These are phyloP conservation scores for Penicillium digitatum DNA, from an alignment of 2,329 filamentous ascomycete genomes.

Conservation along the genomic window DNA sequence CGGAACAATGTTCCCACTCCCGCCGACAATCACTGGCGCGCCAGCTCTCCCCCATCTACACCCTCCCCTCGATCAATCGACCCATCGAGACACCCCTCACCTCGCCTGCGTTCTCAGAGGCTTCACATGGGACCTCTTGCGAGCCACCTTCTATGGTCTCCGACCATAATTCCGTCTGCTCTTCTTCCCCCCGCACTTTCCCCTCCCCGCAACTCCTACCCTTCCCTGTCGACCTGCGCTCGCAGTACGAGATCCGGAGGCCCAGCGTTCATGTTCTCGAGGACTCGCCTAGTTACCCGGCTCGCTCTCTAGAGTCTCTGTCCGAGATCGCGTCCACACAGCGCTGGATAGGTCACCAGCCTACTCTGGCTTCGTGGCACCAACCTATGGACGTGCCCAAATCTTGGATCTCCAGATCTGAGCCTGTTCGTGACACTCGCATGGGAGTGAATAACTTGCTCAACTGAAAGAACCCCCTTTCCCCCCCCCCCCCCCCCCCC, in stretches of 20 bases:
- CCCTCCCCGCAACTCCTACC: slow-evolving; percentile 42
- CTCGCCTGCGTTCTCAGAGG: slow-evolving; percentile 62
- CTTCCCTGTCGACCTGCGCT: slow-evolving; percentile 45
- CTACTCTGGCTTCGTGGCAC: slow-evolving; percentile 26
- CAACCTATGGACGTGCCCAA: slow-evolving; percentile 29
- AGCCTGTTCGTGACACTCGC: slow-evolving; percentile 35
- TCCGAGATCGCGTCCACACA: slow-evolving; percentile 25
- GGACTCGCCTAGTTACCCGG: slow-evolving; percentile 23
- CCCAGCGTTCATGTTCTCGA: slow-evolving; percentile 29
- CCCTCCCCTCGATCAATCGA: slow-evolving; percentile 37
- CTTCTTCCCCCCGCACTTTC: slow-evolving; percentile 53
- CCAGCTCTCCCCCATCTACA: slow-evolving; percentile 39
- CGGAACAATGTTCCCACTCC: slow-evolving; percentile 17
- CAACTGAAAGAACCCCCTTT: too few relatives aligned
- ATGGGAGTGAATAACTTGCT: slow-evolving; percentile 41
- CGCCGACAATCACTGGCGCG: slow-evolving; percentile 28
- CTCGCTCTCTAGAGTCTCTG: slow-evolving; percentile 22
- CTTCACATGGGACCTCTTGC: slow-evolving; percentile 54
- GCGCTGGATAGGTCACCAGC: slow-evolving; percentile 30
- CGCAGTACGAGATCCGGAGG: slow-evolving; percentile 34
- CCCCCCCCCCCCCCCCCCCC: too few relatives aligned
- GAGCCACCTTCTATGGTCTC: slow-evolving; percentile 69
- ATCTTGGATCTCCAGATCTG: slow-evolving; percentile 21
- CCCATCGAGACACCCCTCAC: slow-evolving; percentile 56
- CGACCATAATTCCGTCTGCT: slow-evolving; percentile 62